Conservation (phyloP, 768 basidiomycete genomes). For the Lyophyllum decastes region DNA sequence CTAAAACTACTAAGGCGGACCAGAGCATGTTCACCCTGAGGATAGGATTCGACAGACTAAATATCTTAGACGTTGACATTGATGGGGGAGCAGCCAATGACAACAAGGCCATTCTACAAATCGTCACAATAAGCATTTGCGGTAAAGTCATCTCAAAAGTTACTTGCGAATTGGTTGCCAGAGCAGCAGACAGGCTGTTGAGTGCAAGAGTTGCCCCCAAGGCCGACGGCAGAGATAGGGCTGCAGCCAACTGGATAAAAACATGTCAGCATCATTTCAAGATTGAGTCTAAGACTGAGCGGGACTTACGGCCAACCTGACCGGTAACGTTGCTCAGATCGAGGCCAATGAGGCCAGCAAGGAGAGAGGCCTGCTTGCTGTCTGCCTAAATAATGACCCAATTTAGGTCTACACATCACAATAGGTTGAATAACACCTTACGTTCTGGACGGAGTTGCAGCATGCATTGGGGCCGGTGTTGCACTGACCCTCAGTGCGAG, state of each 20-base stretch:
- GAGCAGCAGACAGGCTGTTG: constrained; percentile 21
- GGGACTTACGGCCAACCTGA: constrained; percentile 1
- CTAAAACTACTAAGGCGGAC: neutral
- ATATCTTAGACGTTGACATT: neutral
- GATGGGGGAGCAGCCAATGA: constrained; percentile 10
- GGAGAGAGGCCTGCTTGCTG: neutral
- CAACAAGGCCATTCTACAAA: constrained; percentile 8
- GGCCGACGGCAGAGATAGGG: constrained; percentile 10
- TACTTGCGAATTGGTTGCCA: constrained; percentile 18
- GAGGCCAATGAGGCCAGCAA: neutral
- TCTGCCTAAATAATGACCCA: neutral
- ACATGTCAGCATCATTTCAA: neutral
- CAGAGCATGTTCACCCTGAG: neutral
- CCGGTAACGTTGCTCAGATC: neutral
- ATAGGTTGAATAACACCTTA: neutral
- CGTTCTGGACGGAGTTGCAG: constrained; percentile 18
- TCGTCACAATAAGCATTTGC: neutral
- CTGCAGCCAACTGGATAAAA: constrained; percentile 11
- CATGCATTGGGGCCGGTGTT: constrained; percentile 18
- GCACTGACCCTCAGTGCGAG: constrained; percentile 14
- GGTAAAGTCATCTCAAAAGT: neutral
- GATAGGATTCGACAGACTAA: neutral
- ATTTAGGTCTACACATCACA: neutral
- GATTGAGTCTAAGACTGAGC: neutral
- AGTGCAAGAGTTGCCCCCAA: constrained; percentile 13